Conservation (phyloP, 1,284 basidiomycete genomes). For the Cryptococcus wingfieldii region DNA sequence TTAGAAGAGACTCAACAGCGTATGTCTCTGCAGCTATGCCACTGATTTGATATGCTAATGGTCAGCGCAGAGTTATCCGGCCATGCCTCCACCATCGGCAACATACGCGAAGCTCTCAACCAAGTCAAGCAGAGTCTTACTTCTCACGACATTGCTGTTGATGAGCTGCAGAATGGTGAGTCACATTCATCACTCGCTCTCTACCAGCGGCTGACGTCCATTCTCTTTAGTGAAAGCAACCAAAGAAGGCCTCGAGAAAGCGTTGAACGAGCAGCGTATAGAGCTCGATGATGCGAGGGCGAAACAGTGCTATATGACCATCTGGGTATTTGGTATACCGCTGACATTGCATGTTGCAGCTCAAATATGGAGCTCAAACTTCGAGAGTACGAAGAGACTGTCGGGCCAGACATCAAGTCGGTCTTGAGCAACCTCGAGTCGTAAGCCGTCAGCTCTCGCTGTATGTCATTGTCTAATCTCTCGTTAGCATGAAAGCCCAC, state of each 20-base stretch:
- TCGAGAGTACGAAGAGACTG: too few species aligned
- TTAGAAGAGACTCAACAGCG: background rate
- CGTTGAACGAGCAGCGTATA: background rate
- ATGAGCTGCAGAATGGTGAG: slow-evolving; percentile 2
- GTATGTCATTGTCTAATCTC: too few species aligned
- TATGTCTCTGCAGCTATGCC: background rate
- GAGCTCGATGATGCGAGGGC: background rate
- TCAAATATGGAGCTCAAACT: too few species aligned
- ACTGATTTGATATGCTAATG: background rate
- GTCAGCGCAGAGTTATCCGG: background rate
- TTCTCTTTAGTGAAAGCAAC: too few species aligned
- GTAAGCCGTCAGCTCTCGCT: too few species aligned
- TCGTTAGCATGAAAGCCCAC: background rate
- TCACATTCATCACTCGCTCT: background rate
- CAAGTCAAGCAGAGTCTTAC: background rate
- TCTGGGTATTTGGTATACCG: too few species aligned
- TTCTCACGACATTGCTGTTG: background rate
- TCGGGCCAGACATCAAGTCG: too few species aligned
- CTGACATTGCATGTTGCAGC: too few species aligned
- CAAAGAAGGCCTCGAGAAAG: background rate
- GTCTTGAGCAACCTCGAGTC: too few species aligned
- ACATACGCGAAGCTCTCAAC: background rate
- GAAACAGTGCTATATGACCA: too few species aligned
- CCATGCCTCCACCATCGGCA: background rate
- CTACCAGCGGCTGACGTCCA: too few species aligned